A percentile compares a stretch with the other conserved stretches of the same genome.
phyloP scores from a whole-genome alignment of 495 filamentous ascomycete species.

The Xylaria longipes region DNA sequence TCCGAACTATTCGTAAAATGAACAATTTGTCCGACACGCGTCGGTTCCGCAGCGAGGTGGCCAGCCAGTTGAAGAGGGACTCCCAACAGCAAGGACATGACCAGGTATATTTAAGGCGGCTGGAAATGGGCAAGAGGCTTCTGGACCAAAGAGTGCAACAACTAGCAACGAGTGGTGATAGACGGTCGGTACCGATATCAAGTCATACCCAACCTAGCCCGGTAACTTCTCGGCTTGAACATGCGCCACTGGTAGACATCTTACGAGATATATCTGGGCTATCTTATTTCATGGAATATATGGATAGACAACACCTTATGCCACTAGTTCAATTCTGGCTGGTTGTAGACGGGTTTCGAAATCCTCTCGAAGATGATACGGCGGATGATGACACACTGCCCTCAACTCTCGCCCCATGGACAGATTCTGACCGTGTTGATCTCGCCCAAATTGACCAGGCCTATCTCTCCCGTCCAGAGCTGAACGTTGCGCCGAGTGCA shows the following conservation, averaged over 20 bases:
- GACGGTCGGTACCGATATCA: conserved; percentile 45
- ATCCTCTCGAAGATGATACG: conserved; percentile 88
- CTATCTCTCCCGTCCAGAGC: conserved; percentile 81
- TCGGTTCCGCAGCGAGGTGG: conserved; percentile 86
- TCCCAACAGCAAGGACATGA: conserved; percentile 79
- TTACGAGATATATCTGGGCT: conserved; percentile 87
- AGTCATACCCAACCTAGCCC: conserved; percentile 39
- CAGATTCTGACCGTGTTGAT: conserved; percentile 82
- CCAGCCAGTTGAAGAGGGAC: conserved; percentile 91
- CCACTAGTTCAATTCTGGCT: conserved; percentile 97
- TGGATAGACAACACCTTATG: conserved; percentile 91
- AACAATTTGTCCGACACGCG: conserved; percentile 94
- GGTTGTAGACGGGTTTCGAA: conserved; percentile 96
- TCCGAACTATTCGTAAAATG: conserved; percentile 85
- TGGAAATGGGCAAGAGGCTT: conserved; percentile 90
- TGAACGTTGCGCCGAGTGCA: conserved; percentile 74
- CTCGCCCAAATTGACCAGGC: conserved; percentile 87
- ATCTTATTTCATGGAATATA: conserved; percentile 99
- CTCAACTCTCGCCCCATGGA: conserved; percentile 72
- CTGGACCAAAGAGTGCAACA: conserved; percentile 89
- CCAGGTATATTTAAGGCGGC: conserved; percentile 79
- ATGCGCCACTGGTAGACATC: conserved; percentile 77
- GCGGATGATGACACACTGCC: conserved; percentile 70
- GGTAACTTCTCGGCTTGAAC: conserved; percentile 66
- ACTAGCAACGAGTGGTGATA: conserved; percentile 70